Evolutionary conservation across 192 early-diverging fungal species (phyloP).

Genomic region (Gryganskiella cystojenkinii): DNA sequence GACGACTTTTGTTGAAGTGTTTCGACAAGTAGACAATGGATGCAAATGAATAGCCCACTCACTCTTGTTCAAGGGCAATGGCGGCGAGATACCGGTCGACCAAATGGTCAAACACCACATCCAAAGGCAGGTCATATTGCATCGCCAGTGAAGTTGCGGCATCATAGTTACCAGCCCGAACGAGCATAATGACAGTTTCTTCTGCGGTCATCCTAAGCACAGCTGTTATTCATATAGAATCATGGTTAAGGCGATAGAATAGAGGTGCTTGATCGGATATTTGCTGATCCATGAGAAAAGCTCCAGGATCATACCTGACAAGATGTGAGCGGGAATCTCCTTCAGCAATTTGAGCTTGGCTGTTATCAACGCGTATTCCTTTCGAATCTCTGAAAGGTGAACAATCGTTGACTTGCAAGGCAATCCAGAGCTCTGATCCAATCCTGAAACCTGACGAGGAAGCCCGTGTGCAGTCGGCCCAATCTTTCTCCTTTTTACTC

Average conservation of each 20-base stretch:
- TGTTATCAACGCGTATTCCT: conserved; percentile 19
- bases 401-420: conserved; percentile 16
- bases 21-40: background rate
- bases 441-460: background rate
- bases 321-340: conserved; percentile 17
- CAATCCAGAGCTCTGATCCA: background rate
- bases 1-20: background rate
- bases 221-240: conserved; percentile 12
- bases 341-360: conserved; percentile 24
- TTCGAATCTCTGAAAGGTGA: conserved; percentile 16
- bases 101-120: conserved; percentile 24
- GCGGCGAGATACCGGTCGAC: conserved; percentile 34
- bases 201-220: conserved; percentile 7
- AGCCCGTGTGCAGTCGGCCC: background rate
- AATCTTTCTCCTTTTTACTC: conserved; percentile 9
- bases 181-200: conserved; percentile 23
- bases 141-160: conserved; percentile 29
- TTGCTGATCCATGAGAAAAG: background rate
- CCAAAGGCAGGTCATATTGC: conserved; percentile 17
- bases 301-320: conserved; percentile 7
- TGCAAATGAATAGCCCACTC: background rate
- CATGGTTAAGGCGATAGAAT: background rate
- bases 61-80: conserved; percentile 34
- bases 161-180: conserved; percentile 23
- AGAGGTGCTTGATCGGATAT: background rate